Percentiles rank a stretch among this genome's conserved stretches.
These are phyloP conservation scores for Micromonas commoda DNA, from an alignment of 139 green algal species.

Conservation along the genomic window DNA sequence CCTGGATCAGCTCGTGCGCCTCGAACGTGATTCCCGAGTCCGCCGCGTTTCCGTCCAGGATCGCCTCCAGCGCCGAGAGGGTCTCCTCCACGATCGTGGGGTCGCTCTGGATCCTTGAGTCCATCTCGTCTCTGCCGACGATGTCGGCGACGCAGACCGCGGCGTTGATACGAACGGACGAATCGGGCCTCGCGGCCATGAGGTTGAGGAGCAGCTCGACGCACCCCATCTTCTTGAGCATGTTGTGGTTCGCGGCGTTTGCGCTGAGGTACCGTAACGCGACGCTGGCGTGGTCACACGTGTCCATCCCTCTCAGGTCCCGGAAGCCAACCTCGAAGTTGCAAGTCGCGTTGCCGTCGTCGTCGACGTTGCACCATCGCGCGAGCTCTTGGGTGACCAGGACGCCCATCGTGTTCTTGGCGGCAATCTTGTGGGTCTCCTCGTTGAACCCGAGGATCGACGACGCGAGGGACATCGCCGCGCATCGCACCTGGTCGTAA, in stretches of 20 bases:
- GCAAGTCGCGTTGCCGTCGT: too few species aligned
- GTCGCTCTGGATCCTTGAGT: constrained; percentile 32
- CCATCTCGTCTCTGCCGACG: constrained; percentile 45
- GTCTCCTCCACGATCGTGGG: constrained; percentile 14
- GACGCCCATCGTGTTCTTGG: not conserved
- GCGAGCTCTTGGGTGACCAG: not conserved
- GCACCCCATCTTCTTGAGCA: not conserved
- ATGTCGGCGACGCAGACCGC: constrained; percentile 45
- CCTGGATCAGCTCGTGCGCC: constrained; percentile 50
- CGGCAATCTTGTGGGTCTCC: not conserved
- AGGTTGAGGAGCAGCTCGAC: not conserved
- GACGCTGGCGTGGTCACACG: not conserved
- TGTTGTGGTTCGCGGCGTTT: not conserved
- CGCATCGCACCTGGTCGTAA: not conserved
- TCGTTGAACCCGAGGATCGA: constrained; percentile 9
- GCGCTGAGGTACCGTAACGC: not conserved
- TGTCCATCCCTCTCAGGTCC: not conserved
- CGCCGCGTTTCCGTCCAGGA: not conserved
- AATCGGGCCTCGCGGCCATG: not conserved
- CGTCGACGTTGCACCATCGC: not conserved
- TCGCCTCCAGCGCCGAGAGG: not conserved
- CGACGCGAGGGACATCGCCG: not conserved
- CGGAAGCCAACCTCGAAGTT: not conserved
- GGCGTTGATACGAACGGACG: constrained; percentile 44
- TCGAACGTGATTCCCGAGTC: constrained; percentile 35